phyloP scores from a whole-genome alignment of 345 rosid species.

The Lepidium africanum region DNA sequence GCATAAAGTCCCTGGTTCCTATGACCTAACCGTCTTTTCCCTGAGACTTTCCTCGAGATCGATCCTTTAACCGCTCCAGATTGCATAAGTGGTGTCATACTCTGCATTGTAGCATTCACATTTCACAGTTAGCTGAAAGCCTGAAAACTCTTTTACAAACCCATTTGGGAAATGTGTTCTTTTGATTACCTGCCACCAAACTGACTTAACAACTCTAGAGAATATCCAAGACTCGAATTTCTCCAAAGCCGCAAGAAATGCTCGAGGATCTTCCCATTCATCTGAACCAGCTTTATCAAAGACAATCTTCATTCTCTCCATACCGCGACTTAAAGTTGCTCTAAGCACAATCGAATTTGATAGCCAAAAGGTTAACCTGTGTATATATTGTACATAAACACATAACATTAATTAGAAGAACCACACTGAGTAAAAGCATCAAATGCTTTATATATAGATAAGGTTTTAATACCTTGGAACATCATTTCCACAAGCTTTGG shows the following conservation, averaged over 20 bases:
- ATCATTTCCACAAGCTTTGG: conserved; percentile 93
- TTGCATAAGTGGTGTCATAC: conserved; percentile 88
- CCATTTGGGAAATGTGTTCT: not conserved
- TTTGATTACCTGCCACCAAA: conserved; percentile 89
- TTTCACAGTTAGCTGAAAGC: not conserved
- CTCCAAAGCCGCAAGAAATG: conserved; percentile 55
- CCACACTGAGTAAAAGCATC: not conserved
- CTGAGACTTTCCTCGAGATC: conserved; percentile 43
- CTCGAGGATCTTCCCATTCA: conserved; percentile 64
- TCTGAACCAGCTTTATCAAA: conserved; percentile 13
- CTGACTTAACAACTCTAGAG: conserved; percentile 70
- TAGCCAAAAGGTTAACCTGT: conserved; percentile 90
- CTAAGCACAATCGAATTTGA: conserved; percentile 78
- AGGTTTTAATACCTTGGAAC: conserved; percentile 57
- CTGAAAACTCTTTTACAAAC: not conserved
- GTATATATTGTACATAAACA: conserved; percentile 2
- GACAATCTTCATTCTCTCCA: conserved; percentile 28
- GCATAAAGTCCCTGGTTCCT: conserved; percentile 62
- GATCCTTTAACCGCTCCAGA: conserved; percentile 57
- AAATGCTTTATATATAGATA: not conserved
- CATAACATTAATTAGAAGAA: not conserved
- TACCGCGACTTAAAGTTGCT: conserved; percentile 46
- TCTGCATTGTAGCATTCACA: conserved; percentile 28
- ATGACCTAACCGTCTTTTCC: conserved; percentile 48
- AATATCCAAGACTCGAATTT: conserved; percentile 89